These are phyloP conservation scores for Claviceps cyperi DNA, from an alignment of 2,329 filamentous ascomycete genomes.

Conservation along the genomic window DNA sequence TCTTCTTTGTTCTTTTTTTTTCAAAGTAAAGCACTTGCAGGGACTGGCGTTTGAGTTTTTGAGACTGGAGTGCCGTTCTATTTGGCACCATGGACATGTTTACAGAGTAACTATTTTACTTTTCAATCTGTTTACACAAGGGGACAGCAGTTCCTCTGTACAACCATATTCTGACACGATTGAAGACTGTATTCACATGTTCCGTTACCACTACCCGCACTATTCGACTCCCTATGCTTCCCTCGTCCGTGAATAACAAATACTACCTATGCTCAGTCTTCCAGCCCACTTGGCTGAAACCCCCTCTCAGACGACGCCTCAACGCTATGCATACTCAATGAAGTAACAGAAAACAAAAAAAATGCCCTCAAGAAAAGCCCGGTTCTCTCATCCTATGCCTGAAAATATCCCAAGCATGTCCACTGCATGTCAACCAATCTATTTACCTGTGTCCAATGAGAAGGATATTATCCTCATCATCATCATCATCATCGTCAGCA, in stretches of 20 bases:
- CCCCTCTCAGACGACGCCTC: not conserved
- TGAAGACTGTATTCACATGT: not conserved
- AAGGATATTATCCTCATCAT: slow-evolving; percentile 35
- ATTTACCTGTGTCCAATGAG: slow-evolving; percentile 34
- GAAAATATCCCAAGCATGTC: no score
- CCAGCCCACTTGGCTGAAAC: not conserved
- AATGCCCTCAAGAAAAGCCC: not conserved
- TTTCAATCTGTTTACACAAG: not conserved
- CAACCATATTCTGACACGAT: not conserved
- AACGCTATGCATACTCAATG: not conserved
- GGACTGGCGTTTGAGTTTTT: not conserved
- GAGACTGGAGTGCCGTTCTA: not conserved
- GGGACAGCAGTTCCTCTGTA: not conserved
- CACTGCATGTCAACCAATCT: not conserved
- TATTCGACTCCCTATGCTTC: not conserved
- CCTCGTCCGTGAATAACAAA: not conserved
- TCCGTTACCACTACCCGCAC: not conserved
- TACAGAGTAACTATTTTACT: not conserved
- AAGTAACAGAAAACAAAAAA: not conserved
- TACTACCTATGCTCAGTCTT: not conserved
- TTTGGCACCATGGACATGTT: not conserved
- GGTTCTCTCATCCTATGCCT: not conserved
- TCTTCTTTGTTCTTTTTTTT: not conserved
- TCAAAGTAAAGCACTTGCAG: not conserved
- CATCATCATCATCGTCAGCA: slow-evolving; percentile 27